Evolutionary conservation across 129 eudicot genomes (phyloP).

Genomic region (Cynara cardunculus): DNA sequence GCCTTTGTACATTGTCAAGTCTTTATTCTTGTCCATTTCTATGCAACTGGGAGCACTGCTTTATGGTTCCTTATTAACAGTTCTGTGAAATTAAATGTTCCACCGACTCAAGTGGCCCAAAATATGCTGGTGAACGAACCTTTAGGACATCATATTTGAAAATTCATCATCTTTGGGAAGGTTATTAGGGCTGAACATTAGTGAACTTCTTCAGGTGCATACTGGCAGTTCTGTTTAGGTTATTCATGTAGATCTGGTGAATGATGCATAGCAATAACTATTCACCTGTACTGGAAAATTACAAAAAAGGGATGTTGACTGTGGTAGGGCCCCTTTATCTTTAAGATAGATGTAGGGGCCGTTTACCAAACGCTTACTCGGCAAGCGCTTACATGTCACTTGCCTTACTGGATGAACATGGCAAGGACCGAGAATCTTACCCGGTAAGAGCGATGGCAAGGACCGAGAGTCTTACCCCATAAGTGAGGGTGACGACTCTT

Average conservation of each 20-base stretch:
- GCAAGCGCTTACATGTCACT: too few species aligned
- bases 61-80: slow-evolving; percentile 12
- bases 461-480: too few species aligned
- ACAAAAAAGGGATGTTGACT: too few species aligned
- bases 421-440: too few species aligned
- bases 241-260: slow-evolving; percentile 7
- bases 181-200: slow-evolving; percentile 8
- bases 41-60: not conserved
- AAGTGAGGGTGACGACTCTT: too few species aligned
- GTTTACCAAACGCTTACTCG: too few species aligned
- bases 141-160: slow-evolving; percentile 22
- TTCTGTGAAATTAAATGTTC: slow-evolving; percentile 15
- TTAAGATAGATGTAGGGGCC: too few species aligned
- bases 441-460: too few species aligned
- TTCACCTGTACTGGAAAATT: too few species aligned
- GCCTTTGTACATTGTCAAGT: not conserved
- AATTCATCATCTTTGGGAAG: slow-evolving; percentile 19
- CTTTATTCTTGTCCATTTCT: not conserved
- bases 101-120: slow-evolving; percentile 16
- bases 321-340: too few species aligned
- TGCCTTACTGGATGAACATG: too few species aligned
- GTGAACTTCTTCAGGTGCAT: slow-evolving; percentile 25
- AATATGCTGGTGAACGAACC: slow-evolving; percentile 18
- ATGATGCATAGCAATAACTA: not conserved
- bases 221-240: not conserved